phyloP scores from a whole-genome alignment of 2,329 filamentous ascomycete genomes.

The Cordyceps cateniannulata region DNA sequence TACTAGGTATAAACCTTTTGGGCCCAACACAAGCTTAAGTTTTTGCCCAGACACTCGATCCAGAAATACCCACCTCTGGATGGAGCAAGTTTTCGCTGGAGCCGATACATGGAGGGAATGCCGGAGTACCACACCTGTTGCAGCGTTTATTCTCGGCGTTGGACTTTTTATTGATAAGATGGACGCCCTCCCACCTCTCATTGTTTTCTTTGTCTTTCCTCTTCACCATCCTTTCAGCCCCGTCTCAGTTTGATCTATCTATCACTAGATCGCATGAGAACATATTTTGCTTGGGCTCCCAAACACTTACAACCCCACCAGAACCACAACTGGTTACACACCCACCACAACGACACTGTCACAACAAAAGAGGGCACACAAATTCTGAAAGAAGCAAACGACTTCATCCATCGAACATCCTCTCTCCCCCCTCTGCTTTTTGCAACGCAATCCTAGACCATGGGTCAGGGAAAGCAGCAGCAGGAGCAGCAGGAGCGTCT shows the following conservation, averaged over 20 bases:
- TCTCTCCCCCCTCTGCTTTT: neutral
- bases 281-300: neutral
- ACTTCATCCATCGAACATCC: neutral
- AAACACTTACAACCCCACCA: neutral
- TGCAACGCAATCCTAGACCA: conserved; percentile 15
- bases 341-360: neutral
- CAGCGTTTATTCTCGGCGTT: neutral
- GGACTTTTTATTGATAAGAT: neutral
- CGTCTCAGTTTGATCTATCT: neutral
- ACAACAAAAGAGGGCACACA: neutral
- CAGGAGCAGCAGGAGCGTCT: conserved; percentile 9
- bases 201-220: neutral
- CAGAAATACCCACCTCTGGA: conserved; percentile 8
- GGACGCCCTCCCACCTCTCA: neutral
- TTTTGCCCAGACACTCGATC: neutral
- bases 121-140: neutral
- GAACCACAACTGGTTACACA: neutral
- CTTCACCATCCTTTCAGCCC: neutral
- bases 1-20: no score
- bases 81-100: neutral
- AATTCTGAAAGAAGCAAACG: neutral
- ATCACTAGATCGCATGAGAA: neutral
- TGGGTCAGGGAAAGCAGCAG: conserved; percentile 21
- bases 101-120: neutral
- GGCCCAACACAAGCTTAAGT: conserved; percentile 2